These are phyloP conservation scores for Magnusiomyces suaveolens DNA, from an alignment of 1,139 yeast species.

Conservation along the genomic window DNA sequence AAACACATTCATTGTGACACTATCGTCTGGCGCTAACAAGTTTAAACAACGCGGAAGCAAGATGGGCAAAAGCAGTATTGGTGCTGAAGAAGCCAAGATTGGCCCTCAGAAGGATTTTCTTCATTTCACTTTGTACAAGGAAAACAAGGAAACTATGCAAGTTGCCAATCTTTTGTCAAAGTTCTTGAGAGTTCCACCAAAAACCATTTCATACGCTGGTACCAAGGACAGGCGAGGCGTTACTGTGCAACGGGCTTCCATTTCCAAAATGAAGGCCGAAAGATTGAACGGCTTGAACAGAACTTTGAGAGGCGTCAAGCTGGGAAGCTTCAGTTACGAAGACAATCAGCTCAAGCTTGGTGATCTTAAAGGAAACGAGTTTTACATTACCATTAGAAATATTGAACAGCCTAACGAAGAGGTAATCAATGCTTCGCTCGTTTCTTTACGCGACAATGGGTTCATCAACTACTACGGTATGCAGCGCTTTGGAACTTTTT, in stretches of 20 bases:
- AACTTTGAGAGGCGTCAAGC: slow-evolving; percentile 58
- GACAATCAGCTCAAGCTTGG: slow-evolving; percentile 63
- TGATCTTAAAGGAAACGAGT: slow-evolving; percentile 79
- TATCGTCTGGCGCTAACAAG: slow-evolving; percentile 29
- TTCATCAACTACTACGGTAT: slow-evolving; percentile 91
- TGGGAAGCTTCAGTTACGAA: slow-evolving; percentile 70
- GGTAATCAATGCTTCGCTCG: slow-evolving; percentile 44
- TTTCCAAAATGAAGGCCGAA: slow-evolving; percentile 64
- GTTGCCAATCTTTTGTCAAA: slow-evolving; percentile 68
- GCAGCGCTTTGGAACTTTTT: slow-evolving; percentile 96
- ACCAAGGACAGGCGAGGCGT: slow-evolving; percentile 96
- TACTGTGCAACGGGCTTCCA: slow-evolving; percentile 75
- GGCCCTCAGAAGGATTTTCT: slow-evolving; percentile 43
- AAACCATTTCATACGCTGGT: slow-evolving; percentile 73
- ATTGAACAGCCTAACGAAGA: slow-evolving; percentile 38
- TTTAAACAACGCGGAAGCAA: slow-evolving; percentile 32
- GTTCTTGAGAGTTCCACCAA: slow-evolving; percentile 62
- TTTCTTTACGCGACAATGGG: slow-evolving; percentile 55
- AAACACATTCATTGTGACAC: slow-evolving; percentile 35
- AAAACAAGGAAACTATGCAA: slow-evolving; percentile 96
- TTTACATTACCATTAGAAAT: slow-evolving; percentile 72
- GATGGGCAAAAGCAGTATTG: slow-evolving; percentile 5
- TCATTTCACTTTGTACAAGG: slow-evolving; percentile 79
- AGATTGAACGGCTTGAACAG: slow-evolving; percentile 69
- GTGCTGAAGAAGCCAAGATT: slow-evolving; percentile 10